phyloP scores from a whole-genome alignment of 345 rosid genomes.

The Mangifera indica region DNA sequence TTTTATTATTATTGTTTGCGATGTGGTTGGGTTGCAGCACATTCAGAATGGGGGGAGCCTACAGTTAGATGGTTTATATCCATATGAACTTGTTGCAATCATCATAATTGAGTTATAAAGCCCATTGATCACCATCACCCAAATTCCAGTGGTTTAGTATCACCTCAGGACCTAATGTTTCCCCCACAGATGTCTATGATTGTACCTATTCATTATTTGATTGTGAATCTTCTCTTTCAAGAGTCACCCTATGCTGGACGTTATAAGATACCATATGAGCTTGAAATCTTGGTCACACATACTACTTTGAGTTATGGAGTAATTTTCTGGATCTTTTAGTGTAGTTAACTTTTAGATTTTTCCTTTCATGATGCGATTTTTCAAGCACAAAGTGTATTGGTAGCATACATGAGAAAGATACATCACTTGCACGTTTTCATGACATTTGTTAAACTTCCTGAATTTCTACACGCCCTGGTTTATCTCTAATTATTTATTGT shows the following conservation, averaged over 20 bases:
- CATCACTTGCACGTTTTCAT: not conserved
- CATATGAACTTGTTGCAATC: not conserved
- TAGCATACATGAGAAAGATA: not conserved
- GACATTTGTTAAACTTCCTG: not conserved
- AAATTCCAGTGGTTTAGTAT: too few relatives aligned
- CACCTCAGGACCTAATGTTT: too few relatives aligned
- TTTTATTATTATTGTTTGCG: not conserved
- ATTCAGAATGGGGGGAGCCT: not conserved
- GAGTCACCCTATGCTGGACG: too few relatives aligned
- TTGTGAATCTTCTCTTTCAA: too few relatives aligned
- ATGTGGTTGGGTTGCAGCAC: not conserved
- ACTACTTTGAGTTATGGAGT: too few relatives aligned
- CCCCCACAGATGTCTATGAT: too few relatives aligned
- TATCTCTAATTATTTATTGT: not conserved
- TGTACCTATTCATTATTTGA: too few relatives aligned
- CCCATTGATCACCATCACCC: too few relatives aligned
- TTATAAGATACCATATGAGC: too few relatives aligned
- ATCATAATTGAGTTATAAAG: too few relatives aligned
- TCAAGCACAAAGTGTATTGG: not conserved
- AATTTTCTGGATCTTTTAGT: not conserved
- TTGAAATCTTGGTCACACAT: too few relatives aligned
- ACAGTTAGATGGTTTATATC: not conserved
- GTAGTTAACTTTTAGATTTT: not conserved
- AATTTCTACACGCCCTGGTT: slow-evolving; percentile 2
- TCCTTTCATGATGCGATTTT: not conserved